These are phyloP conservation scores for Didymella sp. DNA, from an alignment of 2,329 filamentous ascomycete genomes.

Conservation along the genomic window DNA sequence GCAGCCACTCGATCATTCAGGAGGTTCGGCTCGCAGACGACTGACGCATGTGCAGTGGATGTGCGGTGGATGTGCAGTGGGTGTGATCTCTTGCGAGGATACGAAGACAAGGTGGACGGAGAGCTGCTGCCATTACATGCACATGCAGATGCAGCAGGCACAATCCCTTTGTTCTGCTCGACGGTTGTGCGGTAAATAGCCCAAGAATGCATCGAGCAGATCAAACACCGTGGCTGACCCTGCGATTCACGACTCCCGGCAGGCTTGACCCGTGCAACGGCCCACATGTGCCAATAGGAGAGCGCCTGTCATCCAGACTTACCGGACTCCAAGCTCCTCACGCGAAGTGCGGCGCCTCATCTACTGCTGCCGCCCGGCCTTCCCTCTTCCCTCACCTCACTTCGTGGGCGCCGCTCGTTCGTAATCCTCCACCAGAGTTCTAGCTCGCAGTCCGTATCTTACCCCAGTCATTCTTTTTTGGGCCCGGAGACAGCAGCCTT, in stretches of 20 bases:
- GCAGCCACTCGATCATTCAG: slow-evolving; percentile 20
- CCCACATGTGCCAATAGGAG: slow-evolving; percentile 29
- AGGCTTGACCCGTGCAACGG: slow-evolving; percentile 33
- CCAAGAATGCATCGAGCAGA: slow-evolving; percentile 22
- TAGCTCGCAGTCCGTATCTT: slow-evolving; percentile 40
- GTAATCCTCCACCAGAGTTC: slow-evolving; percentile 33
- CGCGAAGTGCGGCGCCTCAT: slow-evolving; percentile 38
- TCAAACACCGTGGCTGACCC: slow-evolving; percentile 39
- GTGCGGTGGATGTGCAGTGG: slow-evolving; percentile 1
- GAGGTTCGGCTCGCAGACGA: slow-evolving; percentile 15
- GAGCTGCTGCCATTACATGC: too few relatives aligned
- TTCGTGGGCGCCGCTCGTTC: slow-evolving; percentile 43
- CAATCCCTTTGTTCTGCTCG: too few relatives aligned
- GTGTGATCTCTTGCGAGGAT: too few relatives aligned
- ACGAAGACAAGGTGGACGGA: too few relatives aligned
- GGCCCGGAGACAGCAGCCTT: slow-evolving; percentile 28
- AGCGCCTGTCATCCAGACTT: slow-evolving; percentile 33
- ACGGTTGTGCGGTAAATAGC: slow-evolving; percentile 16
- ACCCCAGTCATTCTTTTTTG: slow-evolving; percentile 52
- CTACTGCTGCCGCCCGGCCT: slow-evolving; percentile 41
- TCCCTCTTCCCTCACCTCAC: slow-evolving; percentile 44
- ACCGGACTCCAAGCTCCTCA: slow-evolving; percentile 31
- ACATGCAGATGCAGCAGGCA: too few relatives aligned
- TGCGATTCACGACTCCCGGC: slow-evolving; percentile 22
- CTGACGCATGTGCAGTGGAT: slow-evolving; percentile 5